phyloP scores from a whole-genome alignment of 1,284 basidiomycete species.

The Mycena citricolor region DNA sequence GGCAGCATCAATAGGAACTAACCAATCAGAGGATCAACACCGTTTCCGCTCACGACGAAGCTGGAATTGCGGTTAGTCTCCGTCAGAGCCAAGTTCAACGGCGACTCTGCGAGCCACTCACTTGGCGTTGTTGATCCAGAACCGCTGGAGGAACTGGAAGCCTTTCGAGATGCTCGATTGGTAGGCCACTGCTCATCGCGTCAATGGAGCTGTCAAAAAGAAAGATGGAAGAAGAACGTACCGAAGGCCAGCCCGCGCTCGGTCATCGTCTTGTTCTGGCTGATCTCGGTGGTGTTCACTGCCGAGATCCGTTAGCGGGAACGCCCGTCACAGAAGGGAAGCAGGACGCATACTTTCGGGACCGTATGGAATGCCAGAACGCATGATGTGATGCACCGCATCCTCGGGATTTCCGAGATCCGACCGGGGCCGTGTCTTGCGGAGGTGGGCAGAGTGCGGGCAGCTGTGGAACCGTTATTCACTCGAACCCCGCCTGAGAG shows the following conservation, averaged over 20 bases:
- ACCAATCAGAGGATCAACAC: too few species aligned
- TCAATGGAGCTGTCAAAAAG: neutral
- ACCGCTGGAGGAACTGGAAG: slow-evolving; percentile 38
- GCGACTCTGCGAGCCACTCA: too few species aligned
- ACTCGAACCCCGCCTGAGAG: too few species aligned
- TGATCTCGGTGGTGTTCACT: slow-evolving; percentile 37
- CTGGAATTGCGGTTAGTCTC: too few species aligned
- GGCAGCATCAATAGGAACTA: too few species aligned
- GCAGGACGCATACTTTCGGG: slow-evolving; percentile 33
- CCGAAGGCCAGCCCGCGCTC: slow-evolving; percentile 53
- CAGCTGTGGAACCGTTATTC: slow-evolving; percentile 49
- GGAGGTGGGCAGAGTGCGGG: slow-evolving; percentile 55
- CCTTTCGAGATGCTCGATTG: slow-evolving; percentile 18
- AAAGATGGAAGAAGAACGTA: too few species aligned
- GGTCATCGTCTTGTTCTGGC: slow-evolving; percentile 34
- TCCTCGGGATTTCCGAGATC: slow-evolving; percentile 35
- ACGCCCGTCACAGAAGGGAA: neutral
- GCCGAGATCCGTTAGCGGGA: too few species aligned
- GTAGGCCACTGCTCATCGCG: slow-evolving; percentile 8
- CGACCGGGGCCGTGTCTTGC: slow-evolving; percentile 54
- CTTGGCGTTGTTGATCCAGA: slow-evolving; percentile 23
- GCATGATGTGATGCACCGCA: slow-evolving; percentile 37
- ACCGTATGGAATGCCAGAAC: slow-evolving; percentile 48
- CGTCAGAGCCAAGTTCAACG: too few species aligned
- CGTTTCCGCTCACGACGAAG: too few species aligned